Evolutionary conservation across 129 eudicot genomes (phyloP), one percentile per base, ranked within the genome.

Genomic region (Rutidosis leptorrhynchoides): DNA sequence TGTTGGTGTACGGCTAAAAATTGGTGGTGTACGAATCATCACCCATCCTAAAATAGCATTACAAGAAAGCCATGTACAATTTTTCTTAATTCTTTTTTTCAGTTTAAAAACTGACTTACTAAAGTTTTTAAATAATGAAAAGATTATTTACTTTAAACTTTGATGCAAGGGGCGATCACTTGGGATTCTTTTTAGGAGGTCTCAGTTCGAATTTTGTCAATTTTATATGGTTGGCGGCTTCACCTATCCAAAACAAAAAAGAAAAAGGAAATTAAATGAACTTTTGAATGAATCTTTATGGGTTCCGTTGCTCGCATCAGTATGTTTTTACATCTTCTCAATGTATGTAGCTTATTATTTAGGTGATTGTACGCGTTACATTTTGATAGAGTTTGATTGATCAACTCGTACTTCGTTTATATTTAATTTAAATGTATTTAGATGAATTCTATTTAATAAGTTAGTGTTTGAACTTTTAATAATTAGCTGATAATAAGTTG

Each of bases 321-420:
- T 45, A 7, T 67, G n/a, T 26, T 10, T 40, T 65, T 65, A 45
- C 40, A 46, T 46, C 17, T 32, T 52, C 62, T 11, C 49, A 67
- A 20, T 19, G 16, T 52, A 2, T 51, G 48, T 21, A 51, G 62
- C 22, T 52, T 52, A 4, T 30, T 30, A 16, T 15, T 19, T 49
- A 28, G 58, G 20, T 66, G 46, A 17, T 66, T 66, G 28, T 29
- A n/a, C n/a, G 40, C 6, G 24, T 28, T 5, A 25, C 26, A 28
- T 65, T n/a, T 26, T 27, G 30, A 11, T 26, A 45, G 57, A 45
- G 58, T 3, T n/a, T 6, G 58, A n/a, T n/a, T n/a, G 58, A 45
- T 16, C 17, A 25, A 64, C 37, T 15, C 37, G 23, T 27, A 10
- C 28, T 10, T 25, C 4, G 58, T 42, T 29, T n/a, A 1, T 26